A percentile compares a stretch with the other conserved stretches of the same genome.
These are phyloP conservation scores for Ogataea methanolica DNA, from an alignment of 805 yeast species.

Conservation along the genomic window DNA sequence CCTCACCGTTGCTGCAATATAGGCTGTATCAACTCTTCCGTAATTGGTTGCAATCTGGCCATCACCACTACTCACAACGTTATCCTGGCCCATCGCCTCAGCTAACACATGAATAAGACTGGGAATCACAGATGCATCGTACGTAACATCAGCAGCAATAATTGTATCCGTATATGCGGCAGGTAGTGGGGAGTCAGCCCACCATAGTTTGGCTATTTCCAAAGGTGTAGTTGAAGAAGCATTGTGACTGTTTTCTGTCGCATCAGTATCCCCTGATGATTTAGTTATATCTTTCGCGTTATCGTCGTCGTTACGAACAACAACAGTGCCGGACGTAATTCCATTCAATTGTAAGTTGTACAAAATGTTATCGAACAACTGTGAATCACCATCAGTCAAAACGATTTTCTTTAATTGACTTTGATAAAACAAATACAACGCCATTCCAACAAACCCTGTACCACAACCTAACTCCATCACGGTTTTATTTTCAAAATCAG, in stretches of 20 bases:
- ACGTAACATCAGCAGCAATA: conserved; percentile 86
- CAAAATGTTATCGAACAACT: conserved; percentile 43
- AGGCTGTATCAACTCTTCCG: conserved; percentile 19
- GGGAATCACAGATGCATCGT: conserved; percentile 60
- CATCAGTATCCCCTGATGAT: conserved; percentile 2
- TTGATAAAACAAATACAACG: conserved; percentile 30
- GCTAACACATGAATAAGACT: conserved; percentile 46
- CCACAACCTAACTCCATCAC: conserved; percentile 85
- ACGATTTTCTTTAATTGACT: conserved; percentile 24
- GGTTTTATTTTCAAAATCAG: conserved; percentile 20
- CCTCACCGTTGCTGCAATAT: conserved; percentile 72
- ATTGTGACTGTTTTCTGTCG: background rate
- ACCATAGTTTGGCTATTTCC: conserved; percentile 47
- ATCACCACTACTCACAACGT: background rate
- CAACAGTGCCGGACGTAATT: background rate
- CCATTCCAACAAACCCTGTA: conserved; percentile 72
- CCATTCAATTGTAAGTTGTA: conserved; percentile 44
- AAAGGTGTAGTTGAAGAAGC: background rate
- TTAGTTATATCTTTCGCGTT: no score
- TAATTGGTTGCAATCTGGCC: background rate
- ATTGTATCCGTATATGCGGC: conserved; percentile 41
- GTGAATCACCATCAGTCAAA: conserved; percentile 67
- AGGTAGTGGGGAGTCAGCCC: conserved; percentile 46
- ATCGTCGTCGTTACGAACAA: no score
- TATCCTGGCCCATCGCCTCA: conserved; percentile 28